Evolutionary conservation across 2,329 filamentous ascomycete genomes (phyloP).

Genomic region (Fusarium chaquense): DNA sequence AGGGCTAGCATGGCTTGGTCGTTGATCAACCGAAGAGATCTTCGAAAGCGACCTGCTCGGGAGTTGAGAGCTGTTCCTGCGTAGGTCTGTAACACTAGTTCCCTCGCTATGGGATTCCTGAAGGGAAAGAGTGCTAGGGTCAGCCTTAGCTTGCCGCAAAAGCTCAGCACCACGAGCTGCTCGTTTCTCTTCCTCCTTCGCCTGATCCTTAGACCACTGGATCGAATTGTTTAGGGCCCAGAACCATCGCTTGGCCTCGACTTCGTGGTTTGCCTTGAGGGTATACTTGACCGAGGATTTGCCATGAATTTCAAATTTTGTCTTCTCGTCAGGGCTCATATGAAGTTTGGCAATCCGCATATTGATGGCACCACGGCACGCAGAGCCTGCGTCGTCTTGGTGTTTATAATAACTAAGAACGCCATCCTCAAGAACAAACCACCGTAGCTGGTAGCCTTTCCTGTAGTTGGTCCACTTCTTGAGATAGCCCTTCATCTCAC

Average conservation of each 20-base stretch:
- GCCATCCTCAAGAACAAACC: slow-evolving; percentile 98
- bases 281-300: slow-evolving; percentile 99
- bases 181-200: slow-evolving; percentile 86
- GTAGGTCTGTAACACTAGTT: slow-evolving; percentile 63
- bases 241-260: slow-evolving; percentile 98
- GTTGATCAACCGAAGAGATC: slow-evolving; percentile 48
- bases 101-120: slow-evolving; percentile 64
- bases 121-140: slow-evolving; percentile 68
- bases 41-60: slow-evolving; percentile 48
- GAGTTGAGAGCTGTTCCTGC: slow-evolving; percentile 60
- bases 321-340: slow-evolving; percentile 98
- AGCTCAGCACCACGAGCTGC: slow-evolving; percentile 80
- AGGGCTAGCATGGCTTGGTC: slow-evolving; percentile 53
- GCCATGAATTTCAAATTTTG: slow-evolving; percentile 95
- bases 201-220: slow-evolving; percentile 97
- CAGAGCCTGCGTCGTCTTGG: slow-evolving; percentile 95
- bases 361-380: slow-evolving; percentile 97
- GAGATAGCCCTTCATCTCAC: slow-evolving; percentile 98
- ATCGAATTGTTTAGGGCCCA: slow-evolving; percentile 99
- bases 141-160: slow-evolving; percentile 82
- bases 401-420: slow-evolving; percentile 99
- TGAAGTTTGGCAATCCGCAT: slow-evolving; percentile 96
- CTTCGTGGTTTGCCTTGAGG: slow-evolving; percentile 96
- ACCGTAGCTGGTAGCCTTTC: slow-evolving; percentile 93
- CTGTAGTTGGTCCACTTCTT: slow-evolving; percentile 99